These are phyloP conservation scores for Fusarium siculi DNA, from an alignment of 2,329 filamentous ascomycete species.

Conservation along the genomic window DNA sequence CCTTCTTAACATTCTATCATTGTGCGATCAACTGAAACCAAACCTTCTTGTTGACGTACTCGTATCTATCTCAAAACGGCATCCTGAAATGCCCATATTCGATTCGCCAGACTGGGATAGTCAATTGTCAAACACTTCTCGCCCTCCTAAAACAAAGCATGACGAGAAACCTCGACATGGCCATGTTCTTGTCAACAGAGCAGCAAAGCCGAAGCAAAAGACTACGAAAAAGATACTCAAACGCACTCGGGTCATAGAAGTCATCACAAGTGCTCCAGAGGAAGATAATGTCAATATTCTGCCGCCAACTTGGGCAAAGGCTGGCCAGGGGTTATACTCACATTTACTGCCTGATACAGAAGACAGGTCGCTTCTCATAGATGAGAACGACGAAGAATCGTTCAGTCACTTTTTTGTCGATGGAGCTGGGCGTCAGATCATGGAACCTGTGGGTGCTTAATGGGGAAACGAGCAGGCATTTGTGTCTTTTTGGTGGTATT, in stretches of 20 bases:
- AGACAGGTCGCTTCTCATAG: conserved; percentile 50
- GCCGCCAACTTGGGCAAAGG: conserved; percentile 54
- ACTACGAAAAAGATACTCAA: conserved; percentile 49
- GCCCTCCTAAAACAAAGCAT: conserved; percentile 23
- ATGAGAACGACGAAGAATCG: conserved; percentile 55
- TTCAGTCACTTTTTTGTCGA: conserved; percentile 59
- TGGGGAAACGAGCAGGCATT: neutral
- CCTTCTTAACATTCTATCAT: conserved; percentile 53
- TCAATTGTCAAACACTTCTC: conserved; percentile 26
- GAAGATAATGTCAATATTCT: conserved; percentile 48
- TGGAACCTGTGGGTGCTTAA: conserved; percentile 46
- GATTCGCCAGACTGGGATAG: conserved; percentile 54
- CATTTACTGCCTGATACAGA: conserved; percentile 52
- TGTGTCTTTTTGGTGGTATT: neutral
- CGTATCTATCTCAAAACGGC: conserved; percentile 55
- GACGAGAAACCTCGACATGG: conserved; percentile 46
- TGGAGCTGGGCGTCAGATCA: conserved; percentile 50
- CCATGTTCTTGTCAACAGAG: conserved; percentile 43
- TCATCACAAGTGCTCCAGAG: conserved; percentile 43
- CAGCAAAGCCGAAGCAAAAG: conserved; percentile 46
- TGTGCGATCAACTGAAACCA: conserved; percentile 55
- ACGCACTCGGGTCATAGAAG: conserved; percentile 41
- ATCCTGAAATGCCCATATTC: conserved; percentile 57
- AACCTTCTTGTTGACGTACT: conserved; percentile 55
- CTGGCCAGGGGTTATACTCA: conserved; percentile 54